A percentile compares a stretch with the other conserved stretches of the same genome.
Evolutionary conservation across 2,329 filamentous ascomycete genomes (phyloP).

Genomic region (Claviceps sp.): DNA sequence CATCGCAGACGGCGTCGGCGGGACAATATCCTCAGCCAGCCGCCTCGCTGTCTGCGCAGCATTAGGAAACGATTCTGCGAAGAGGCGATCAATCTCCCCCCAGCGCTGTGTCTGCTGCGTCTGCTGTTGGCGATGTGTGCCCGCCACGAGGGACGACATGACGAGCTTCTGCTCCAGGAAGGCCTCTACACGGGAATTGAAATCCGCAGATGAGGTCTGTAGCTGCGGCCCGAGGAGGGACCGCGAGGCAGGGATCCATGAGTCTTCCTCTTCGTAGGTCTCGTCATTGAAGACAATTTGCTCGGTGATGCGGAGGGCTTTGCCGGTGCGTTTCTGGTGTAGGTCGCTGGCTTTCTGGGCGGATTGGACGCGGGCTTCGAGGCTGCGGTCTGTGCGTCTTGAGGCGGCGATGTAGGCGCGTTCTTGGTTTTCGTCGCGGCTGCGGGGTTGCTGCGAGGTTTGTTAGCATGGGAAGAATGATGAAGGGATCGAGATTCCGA

Average conservation of each 20-base stretch:
- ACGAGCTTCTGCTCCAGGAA: slow-evolving; percentile 1
- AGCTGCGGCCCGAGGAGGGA: not conserved
- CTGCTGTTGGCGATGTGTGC: not conserved
- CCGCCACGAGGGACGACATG: not conserved
- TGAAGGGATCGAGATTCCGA: too few relatives aligned
- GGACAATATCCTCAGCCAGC: not conserved
- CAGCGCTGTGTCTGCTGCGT: not conserved
- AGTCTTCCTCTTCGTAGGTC: slow-evolving; percentile 93
- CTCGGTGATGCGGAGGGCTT: slow-evolving; percentile 67
- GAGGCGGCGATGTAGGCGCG: slow-evolving; percentile 88
- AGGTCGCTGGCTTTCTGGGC: slow-evolving; percentile 81
- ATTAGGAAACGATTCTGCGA: slow-evolving; percentile 1
- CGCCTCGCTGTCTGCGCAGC: not conserved
- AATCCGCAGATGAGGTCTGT: not conserved
- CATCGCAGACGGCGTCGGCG: not conserved
- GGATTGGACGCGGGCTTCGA: slow-evolving; percentile 81
- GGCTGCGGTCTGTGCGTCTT: slow-evolving; percentile 67
- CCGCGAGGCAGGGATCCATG: not conserved
- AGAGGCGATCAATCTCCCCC: slow-evolving; percentile 1
- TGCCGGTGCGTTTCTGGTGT: slow-evolving; percentile 77
- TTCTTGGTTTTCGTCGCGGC: slow-evolving; percentile 61
- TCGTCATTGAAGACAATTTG: slow-evolving; percentile 81
- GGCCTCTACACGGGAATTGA: not conserved
- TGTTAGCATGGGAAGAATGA: too few relatives aligned
- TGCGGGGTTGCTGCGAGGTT: not conserved